Evolutionary conservation across 768 basidiomycete species (phyloP).

Genomic region (Boletus reticulatus): DNA sequence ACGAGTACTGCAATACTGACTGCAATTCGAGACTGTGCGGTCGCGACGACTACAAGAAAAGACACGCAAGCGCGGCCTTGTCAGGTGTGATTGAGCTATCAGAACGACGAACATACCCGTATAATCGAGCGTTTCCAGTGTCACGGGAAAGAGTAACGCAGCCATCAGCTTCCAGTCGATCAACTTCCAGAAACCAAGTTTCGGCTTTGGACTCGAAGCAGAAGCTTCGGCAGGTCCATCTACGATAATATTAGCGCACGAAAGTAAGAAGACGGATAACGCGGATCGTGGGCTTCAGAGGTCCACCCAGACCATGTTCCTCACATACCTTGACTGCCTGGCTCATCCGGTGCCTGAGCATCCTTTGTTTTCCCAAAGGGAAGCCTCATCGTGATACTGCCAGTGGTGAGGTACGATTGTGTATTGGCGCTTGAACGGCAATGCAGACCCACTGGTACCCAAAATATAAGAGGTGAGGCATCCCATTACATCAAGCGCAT

Average conservation of each 20-base stretch:
- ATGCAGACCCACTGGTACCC: background rate
- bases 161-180: conserved; percentile 31
- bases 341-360: background rate
- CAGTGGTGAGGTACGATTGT: background rate
- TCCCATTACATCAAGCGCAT: background rate
- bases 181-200: conserved; percentile 25
- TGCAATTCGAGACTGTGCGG: conserved; percentile 50
- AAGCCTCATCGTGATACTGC: conserved; percentile 7
- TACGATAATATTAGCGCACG: background rate
- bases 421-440: background rate
- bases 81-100: background rate
- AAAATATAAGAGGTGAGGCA: background rate
- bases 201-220: background rate
- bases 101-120: conserved; percentile 15
- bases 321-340: conserved; percentile 4
- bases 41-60: conserved; percentile 42
- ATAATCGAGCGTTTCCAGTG: conserved; percentile 38
- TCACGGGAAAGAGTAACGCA: conserved; percentile 41
- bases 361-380: conserved; percentile 5
- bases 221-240: background rate
- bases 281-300: background rate
- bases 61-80: background rate
- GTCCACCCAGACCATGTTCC: background rate
- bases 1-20: conserved; percentile 24
- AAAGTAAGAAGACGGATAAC: background rate